Evolutionary conservation across 1,284 basidiomycete genomes (phyloP).

Genomic region (Trichosporon coremiiforme): DNA sequence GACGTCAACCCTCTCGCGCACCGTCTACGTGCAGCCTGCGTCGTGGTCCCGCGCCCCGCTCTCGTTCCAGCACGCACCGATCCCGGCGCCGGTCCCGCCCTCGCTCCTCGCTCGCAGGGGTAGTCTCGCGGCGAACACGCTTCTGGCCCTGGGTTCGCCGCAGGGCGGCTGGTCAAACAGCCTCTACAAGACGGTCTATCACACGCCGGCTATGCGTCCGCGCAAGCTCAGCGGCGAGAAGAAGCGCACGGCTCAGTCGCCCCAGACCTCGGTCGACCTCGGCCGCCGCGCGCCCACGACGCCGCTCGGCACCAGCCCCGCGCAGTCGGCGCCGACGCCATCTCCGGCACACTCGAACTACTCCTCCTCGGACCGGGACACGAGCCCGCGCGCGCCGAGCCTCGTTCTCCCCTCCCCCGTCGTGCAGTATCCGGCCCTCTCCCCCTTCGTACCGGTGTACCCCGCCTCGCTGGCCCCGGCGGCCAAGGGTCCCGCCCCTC

Average conservation of each 20-base stretch:
- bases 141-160: conserved; percentile 13
- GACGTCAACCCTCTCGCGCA: conserved; percentile 27
- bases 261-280: background rate
- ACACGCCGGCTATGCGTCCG: conserved; percentile 15
- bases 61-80: conserved; percentile 34
- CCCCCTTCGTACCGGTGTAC: conserved; percentile 3
- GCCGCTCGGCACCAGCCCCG: background rate
- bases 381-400: background rate
- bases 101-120: conserved; percentile 39
- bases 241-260: background rate
- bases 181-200: conserved; percentile 19
- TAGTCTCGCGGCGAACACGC: conserved; percentile 15
- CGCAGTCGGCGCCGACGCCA: background rate
- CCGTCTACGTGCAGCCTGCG: conserved; percentile 13
- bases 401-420: background rate
- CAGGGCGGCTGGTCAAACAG: conserved; percentile 1
- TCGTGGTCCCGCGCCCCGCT: conserved; percentile 24
- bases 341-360: too few relatives aligned
- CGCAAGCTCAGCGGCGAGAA: conserved; percentile 3
- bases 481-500: background rate
- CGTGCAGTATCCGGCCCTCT: conserved; percentile 2
- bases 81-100: conserved; percentile 39
- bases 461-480: background rate
- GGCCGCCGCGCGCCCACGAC: background rate
- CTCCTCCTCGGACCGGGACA: background rate